Percentiles rank a stretch among this genome's conserved stretches.
These are phyloP conservation scores for Pittosporum tobira DNA, from an alignment of 129 eudicot genomes.

Conservation along the genomic window DNA sequence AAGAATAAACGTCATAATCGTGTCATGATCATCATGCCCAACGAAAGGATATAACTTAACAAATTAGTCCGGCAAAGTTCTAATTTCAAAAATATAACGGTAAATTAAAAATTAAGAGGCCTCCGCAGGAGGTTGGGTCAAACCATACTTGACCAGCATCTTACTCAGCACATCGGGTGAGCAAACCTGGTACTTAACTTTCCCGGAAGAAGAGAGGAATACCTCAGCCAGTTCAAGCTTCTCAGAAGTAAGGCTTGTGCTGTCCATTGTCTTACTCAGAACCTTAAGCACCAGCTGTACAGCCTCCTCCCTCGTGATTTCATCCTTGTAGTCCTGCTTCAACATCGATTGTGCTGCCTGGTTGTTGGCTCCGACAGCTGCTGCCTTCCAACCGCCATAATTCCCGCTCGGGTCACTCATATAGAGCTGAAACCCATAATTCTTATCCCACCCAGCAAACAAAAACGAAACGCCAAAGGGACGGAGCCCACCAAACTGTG, in stretches of 20 bases:
- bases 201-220: slow-evolving; percentile 50
- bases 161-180: slow-evolving; percentile 47
- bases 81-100: background rate
- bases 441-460: slow-evolving; percentile 91
- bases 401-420: slow-evolving; percentile 96
- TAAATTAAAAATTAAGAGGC: slow-evolving; percentile 17
- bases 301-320: slow-evolving; percentile 67
- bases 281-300: slow-evolving; percentile 72
- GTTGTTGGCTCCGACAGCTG: slow-evolving; percentile 75
- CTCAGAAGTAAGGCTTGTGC: slow-evolving; percentile 75
- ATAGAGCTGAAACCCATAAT: slow-evolving; percentile 78
- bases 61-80: background rate
- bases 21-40: background rate
- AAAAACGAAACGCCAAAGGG: slow-evolving; percentile 87
- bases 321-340: slow-evolving; percentile 82
- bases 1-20: slow-evolving; percentile 3
- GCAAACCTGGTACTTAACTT: slow-evolving; percentile 70
- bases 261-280: slow-evolving; percentile 85
- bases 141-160: slow-evolving; percentile 51
- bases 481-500: slow-evolving; percentile 89
- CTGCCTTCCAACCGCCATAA: slow-evolving; percentile 88
- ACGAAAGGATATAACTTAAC: background rate
- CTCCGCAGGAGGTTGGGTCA: slow-evolving; percentile 63
- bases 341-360: slow-evolving; percentile 88
- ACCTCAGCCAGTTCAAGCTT: slow-evolving; percentile 83